Base-by-base conservation (phyloP, 129 eudicot genomes). In the Saussurea involucrata region DNA sequence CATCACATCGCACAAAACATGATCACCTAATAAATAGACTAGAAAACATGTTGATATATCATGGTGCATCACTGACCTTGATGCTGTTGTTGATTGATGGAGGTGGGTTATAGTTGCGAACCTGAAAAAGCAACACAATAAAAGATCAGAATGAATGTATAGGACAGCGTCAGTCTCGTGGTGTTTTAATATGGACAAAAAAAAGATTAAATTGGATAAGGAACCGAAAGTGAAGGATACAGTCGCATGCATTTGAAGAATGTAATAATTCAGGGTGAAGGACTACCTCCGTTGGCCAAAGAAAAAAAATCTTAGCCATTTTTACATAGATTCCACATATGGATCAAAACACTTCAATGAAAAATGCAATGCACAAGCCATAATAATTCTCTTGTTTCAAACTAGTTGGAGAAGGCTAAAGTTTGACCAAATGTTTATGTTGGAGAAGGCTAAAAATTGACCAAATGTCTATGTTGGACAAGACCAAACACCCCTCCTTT, bases 11-110 rank as follows among this genome's bases (percentile, higher is more conserved):
- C 33, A 74, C 53, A 34, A 74, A 5, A 3, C 8, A 68, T 40
- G 63, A 24, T 36, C 58, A 64, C 81, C 42, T 22, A 5, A 28
- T 68, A 46, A 15, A 71, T 36, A 44, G 29, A 15, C 24, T 24
- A 3, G 58, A 25, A 13, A 72, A 63, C 46, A 64, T 63, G 55
- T 6, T 25, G 10, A 42, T 57, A 69, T 33, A 85, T 36, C 55
- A 74, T 67, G 37, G 24, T 28, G 61, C 37, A 40, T 32, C 75
- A 70, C 86, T 72, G 77, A 91, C 96, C 96, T 94, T 94, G 63
- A 94, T 89, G 78, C 96, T 87, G 82, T 79, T 91, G 90, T 95
- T 95, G 55, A 95, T 91, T n/a, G 97, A 69, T 80, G 98, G 96
- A 71, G 89, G 85, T 4, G 89, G 93, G 76, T 73, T 80, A 77